Percentiles rank a stretch among this genome's conserved stretches.
Conservation (phyloP, 176 grass and related monocot species). For the Bolboschoenus planiculmis region DNA sequence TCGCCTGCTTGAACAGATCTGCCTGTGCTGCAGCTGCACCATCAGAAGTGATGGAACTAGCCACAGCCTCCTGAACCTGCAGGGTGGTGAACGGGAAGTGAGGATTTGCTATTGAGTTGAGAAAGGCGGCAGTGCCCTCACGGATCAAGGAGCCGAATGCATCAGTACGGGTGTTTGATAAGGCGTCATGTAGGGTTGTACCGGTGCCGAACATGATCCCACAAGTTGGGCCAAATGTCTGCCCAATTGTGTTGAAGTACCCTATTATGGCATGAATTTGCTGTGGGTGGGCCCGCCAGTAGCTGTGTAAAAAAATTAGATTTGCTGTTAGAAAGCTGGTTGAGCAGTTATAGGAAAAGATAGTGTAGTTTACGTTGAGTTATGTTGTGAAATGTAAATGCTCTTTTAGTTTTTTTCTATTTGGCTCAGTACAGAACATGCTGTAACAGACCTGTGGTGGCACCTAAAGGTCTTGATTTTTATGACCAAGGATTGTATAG, state of each 20-base stretch:
- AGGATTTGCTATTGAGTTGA: constrained; percentile 65
- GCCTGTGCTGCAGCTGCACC: constrained; percentile 51
- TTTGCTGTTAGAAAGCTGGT: constrained; percentile 2
- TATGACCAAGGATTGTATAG: not conserved
- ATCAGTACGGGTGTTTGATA: constrained; percentile 49
- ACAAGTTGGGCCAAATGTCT: constrained; percentile 48
- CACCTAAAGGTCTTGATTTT: not conserved
- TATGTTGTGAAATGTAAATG: not conserved
- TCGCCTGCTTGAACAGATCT: constrained; percentile 66
- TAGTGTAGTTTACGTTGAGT: not conserved
- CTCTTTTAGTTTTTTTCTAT: not conserved
- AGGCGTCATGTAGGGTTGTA: constrained; percentile 51
- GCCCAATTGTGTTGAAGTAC: constrained; percentile 42
- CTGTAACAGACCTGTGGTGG: not conserved
- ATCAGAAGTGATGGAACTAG: constrained; percentile 37
- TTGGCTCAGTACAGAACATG: not conserved
- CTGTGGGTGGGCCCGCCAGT: constrained; percentile 65
- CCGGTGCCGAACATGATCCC: constrained; percentile 36
- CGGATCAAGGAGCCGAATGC: constrained; percentile 52
- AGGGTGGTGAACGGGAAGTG: constrained; percentile 54
- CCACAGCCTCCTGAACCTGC: constrained; percentile 56
- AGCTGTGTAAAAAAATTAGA: constrained; percentile 35
- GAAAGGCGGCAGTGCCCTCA: constrained; percentile 64
- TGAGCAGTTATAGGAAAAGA: not conserved
- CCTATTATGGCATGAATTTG: constrained; percentile 41